Base-by-base conservation (phyloP, 2,329 filamentous ascomycete genomes). In the Fusarium metavorans region DNA sequence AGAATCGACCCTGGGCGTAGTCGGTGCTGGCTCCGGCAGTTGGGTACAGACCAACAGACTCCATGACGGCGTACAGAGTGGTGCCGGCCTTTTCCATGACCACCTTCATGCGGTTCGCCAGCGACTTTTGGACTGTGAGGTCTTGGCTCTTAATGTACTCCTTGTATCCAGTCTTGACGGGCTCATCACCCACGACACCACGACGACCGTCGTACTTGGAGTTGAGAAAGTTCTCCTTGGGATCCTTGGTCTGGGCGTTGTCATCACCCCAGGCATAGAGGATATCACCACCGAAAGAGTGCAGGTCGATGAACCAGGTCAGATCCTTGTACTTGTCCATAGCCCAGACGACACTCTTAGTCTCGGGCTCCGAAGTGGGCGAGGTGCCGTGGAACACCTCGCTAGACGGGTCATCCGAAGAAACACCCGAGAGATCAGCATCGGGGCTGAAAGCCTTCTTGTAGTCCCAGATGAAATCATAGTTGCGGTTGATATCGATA, bases 181-280 rank as follows among this genome's bases (percentile, higher is more conserved):
- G 75, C 63, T 76, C 74, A 4, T 86, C 82, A 30, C 83, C 82
- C 2, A 85, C 78, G 13, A 87, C 77, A 34, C 88, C 89, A 18
- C 89, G 86, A 56, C 84, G 84, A 64, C 85, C 85, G 66, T 91
- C 85, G 68, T 87, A 91, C 5, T 84, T 80, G 3, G 81, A 63
- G 83, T 90, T 91, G 30, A 83, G 77, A 80, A 90, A 89, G 80
- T 85, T 90, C 84, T 88, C 87, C 58, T 73, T 73, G 0, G 84
- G 77, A 54, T 84, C 83, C 1, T 79, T 83, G 61, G 80, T 81
- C 80, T 91, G 89, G 66, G 86, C 82, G 56, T 87, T 83, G 72
- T 91, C 88, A 71, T 88, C 87, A 25, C 89, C 89, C 89, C 89
- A 91, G 64, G 83, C 85, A 80, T 90, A 90, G 16, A 91, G 80